phyloP scores from a whole-genome alignment of 164 flowering plant genomes.

The Nymphaea colorata region DNA sequence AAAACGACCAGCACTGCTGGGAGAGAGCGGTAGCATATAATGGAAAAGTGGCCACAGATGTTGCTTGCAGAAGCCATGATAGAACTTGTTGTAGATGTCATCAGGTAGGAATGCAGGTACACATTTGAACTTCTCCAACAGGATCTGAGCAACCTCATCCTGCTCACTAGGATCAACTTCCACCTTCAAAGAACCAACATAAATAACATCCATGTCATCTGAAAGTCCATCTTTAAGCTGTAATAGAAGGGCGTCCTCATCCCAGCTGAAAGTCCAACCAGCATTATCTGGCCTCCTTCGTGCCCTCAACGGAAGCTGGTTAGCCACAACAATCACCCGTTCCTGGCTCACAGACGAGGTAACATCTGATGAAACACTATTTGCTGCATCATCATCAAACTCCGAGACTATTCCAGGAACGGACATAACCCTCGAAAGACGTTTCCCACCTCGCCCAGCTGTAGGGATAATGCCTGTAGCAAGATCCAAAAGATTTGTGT shows the following conservation, averaged over 20 bases:
- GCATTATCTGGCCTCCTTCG: conserved; percentile 48
- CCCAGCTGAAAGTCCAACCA: conserved; percentile 80
- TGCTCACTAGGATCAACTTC: conserved; percentile 53
- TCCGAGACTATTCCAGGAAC: conserved; percentile 56
- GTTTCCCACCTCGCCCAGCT: conserved; percentile 35
- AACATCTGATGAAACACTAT: conserved; percentile 62
- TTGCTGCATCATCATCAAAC: conserved; percentile 63
- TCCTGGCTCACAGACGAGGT: conserved; percentile 51
- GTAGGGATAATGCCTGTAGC: conserved; percentile 64
- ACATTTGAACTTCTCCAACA: conserved; percentile 61
- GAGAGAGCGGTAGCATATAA: conserved; percentile 66
- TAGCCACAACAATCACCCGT: conserved; percentile 60
- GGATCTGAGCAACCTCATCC: conserved; percentile 57
- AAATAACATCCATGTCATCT: conserved; percentile 68
- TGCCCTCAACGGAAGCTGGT: conserved; percentile 63
- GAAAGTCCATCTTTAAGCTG: conserved; percentile 73
- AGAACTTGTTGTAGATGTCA: conserved; percentile 39
- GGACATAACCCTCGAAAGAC: conserved; percentile 55
- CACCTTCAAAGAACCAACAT: conserved; percentile 55
- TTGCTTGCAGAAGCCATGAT: conserved; percentile 67
- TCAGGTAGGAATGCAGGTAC: conserved; percentile 61
- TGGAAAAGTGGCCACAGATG: conserved; percentile 80
- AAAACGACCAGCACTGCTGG: conserved; percentile 49
- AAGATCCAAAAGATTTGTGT: conserved; percentile 71
- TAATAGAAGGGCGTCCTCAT: conserved; percentile 57